These are phyloP conservation scores for Sporodiniella umbellata DNA, from an alignment of 371 early-diverging fungal species.

Conservation along the genomic window DNA sequence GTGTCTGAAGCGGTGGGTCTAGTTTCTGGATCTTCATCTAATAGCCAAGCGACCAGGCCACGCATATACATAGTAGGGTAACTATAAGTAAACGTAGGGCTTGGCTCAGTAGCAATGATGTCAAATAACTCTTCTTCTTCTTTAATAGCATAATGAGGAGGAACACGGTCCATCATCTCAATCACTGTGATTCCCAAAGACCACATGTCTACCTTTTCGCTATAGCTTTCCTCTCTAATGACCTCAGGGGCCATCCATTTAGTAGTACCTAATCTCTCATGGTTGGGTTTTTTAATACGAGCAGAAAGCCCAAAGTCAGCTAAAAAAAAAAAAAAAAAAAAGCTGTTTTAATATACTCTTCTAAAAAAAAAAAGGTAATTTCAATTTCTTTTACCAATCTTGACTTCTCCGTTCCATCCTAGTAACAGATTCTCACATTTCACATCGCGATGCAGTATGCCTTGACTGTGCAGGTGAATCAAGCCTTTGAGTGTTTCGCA, in stretches of 20 bases:
- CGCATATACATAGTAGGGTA: conserved; percentile 51
- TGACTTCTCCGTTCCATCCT: conserved; percentile 89
- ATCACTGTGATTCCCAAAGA: conserved; percentile 87
- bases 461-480: conserved; percentile 85
- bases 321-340: conserved; percentile 2
- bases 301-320: conserved; percentile 44
- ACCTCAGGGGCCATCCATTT: conserved; percentile 96
- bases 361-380: no score
- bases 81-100: conserved; percentile 49
- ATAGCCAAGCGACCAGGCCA: conserved; percentile 47
- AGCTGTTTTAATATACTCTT: background rate
- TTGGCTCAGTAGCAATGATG: conserved; percentile 36
- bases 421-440: conserved; percentile 97
- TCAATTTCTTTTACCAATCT: conserved; percentile 92
- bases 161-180: conserved; percentile 57
- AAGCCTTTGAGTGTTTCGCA: conserved; percentile 67
- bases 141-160: conserved; percentile 47
- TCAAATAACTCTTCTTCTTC: conserved; percentile 44
- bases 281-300: conserved; percentile 41
- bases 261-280: conserved; percentile 93
- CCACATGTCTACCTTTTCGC: conserved; percentile 95
- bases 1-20: conserved; percentile 44
- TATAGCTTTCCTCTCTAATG: conserved; percentile 85
- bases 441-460: conserved; percentile 95
- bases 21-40: conserved; percentile 36